These are phyloP conservation scores for Zygosaccharomyces pseudorouxii DNA, from an alignment of 805 yeast genomes.

Conservation along the genomic window DNA sequence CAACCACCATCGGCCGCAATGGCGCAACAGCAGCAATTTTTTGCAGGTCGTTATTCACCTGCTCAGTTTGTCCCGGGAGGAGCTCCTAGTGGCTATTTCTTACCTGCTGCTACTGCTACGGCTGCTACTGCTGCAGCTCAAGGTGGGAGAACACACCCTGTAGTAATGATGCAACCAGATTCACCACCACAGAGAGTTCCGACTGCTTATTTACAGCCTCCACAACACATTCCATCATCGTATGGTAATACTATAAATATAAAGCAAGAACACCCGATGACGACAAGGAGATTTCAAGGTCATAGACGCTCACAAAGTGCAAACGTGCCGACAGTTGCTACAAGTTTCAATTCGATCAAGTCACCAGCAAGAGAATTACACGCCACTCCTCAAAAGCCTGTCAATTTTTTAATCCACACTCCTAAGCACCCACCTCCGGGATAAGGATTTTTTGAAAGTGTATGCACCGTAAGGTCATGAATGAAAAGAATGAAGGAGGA, in stretches of 20 bases:
- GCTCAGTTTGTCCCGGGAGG: slow-evolving; percentile 3
- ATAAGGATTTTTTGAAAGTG: neutral
- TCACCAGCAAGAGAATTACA: slow-evolving; percentile 16
- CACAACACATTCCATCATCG: slow-evolving; percentile 10
- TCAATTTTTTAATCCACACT: slow-evolving; percentile 32
- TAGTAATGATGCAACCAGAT: slow-evolving; percentile 8
- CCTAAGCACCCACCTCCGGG: slow-evolving; percentile 35
- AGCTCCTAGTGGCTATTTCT: neutral
- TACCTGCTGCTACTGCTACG: slow-evolving; percentile 1
- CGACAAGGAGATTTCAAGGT: slow-evolving; percentile 8
- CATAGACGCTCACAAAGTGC: slow-evolving; percentile 33
- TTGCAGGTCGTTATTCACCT: slow-evolving; percentile 4
- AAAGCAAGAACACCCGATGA: slow-evolving; percentile 6
- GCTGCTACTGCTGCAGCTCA: slow-evolving; percentile 2
- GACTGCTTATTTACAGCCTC: slow-evolving; percentile 8
- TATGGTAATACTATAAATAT: slow-evolving; percentile 5
- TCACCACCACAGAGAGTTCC: slow-evolving; percentile 7
- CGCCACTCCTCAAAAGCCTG: slow-evolving; percentile 22
- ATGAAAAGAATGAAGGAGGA: too few species aligned
- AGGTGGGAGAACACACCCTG: slow-evolving; percentile 8
- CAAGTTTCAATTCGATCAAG: slow-evolving; percentile 8
- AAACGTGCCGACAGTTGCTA: slow-evolving; percentile 10
- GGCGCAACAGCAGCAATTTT: slow-evolving; percentile 1
- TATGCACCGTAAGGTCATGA: neutral
- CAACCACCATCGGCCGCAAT: slow-evolving; percentile 1